These are phyloP conservation scores for Volvox carteri DNA, from an alignment of 163 green algal species.

Conservation along the genomic window DNA sequence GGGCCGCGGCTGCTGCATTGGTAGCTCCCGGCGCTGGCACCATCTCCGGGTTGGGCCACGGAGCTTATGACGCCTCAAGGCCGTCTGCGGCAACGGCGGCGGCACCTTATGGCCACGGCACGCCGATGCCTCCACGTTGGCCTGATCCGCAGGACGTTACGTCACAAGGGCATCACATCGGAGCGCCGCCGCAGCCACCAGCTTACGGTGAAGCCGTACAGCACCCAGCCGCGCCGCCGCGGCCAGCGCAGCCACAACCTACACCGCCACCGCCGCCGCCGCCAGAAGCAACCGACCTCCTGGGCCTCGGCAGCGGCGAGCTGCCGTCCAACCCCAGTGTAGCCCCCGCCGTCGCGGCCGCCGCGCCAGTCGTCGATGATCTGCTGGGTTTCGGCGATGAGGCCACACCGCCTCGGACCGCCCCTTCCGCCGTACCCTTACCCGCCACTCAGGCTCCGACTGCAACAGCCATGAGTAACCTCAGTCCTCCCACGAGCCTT, in stretches of 20 bases:
- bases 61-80: background rate
- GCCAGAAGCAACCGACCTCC: slow-evolving; percentile 57
- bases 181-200: background rate
- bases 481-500: background rate
- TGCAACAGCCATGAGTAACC: too few species aligned
- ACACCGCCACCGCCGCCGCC: background rate
- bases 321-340: background rate
- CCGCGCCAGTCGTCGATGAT: slow-evolving; percentile 50
- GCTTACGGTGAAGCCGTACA: background rate
- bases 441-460: too few species aligned
- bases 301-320: slow-evolving; percentile 55
- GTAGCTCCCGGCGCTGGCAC: background rate
- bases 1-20: too few species aligned
- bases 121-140: background rate
- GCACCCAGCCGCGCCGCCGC: background rate
- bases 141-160: background rate
- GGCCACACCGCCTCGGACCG: background rate
- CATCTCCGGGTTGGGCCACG: background rate
- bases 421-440: background rate
- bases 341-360: background rate
- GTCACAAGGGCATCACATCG: background rate
- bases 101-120: background rate
- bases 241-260: background rate
- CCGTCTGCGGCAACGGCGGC: background rate
- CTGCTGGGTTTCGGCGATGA: slow-evolving; percentile 58